phyloP scores from a whole-genome alignment of 352 stramenopile species.

The Phytophthora cryptogea region DNA sequence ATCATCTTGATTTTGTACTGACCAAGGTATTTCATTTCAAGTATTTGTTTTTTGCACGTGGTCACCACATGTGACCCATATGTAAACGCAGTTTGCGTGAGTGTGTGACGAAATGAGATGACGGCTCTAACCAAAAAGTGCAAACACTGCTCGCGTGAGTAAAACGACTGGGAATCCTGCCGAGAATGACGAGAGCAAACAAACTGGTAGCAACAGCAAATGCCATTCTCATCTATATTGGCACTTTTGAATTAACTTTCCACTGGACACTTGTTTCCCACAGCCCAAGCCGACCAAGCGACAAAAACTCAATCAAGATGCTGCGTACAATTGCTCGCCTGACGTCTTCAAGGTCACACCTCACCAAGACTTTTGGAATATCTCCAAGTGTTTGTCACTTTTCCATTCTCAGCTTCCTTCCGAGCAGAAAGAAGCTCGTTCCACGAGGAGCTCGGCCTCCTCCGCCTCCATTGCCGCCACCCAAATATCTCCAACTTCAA shows the following conservation, averaged over 20 bases:
- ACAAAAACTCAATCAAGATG: too few species aligned
- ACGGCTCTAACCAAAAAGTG: background rate
- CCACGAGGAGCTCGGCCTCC: constrained; percentile 13
- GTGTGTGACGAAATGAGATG: constrained; percentile 7
- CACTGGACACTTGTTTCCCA: too few species aligned
- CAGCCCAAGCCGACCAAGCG: too few species aligned
- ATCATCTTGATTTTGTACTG: too few species aligned
- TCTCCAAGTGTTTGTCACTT: background rate
- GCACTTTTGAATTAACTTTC: constrained; percentile 14
- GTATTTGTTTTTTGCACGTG: too few species aligned
- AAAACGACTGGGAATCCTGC: constrained; percentile 8
- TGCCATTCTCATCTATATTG: background rate
- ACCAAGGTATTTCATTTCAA: too few species aligned
- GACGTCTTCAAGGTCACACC: too few species aligned
- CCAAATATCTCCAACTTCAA: constrained; percentile 23
- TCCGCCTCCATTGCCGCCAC: constrained; percentile 30
- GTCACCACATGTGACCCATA: too few species aligned
- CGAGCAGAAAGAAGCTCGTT: constrained; percentile 12
- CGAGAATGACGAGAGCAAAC: constrained; percentile 9
- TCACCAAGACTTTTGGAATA: too few species aligned
- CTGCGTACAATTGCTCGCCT: too few species aligned
- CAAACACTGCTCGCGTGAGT: constrained; percentile 24
- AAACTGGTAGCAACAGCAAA: too few species aligned
- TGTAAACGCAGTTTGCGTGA: constrained; percentile 20
- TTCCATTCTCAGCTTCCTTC: constrained; percentile 14